Evolutionary conservation across 2,329 filamentous ascomycete species (phyloP), one percentile per base, ranked within the genome.

Genomic region (Aspergillus oerlinghausenensis): DNA sequence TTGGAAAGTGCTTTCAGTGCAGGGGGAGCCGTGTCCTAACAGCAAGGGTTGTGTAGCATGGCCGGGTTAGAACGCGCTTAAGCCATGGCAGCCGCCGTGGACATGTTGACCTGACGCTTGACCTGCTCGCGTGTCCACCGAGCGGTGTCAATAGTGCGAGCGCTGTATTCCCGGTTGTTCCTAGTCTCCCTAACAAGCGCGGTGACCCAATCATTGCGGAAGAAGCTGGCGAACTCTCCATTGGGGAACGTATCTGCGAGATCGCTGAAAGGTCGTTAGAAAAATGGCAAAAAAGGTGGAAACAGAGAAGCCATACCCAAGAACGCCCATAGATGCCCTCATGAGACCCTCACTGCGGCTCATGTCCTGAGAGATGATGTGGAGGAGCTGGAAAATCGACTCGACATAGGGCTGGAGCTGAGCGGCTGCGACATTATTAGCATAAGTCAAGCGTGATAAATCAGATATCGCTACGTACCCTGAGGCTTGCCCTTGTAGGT

Each of bases 111-210:
- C 57, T 99, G 94, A 67, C 91, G 89, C 83, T 97, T 97, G 74
- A 97, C 92, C 74, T 97, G 92, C 77, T 97, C 94, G 59, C 93
- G 88, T 61, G 94, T 92, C 94, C 94, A 99, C 67, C 93, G 89
- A 71, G 94, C 94, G 49, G 94, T 97, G 64, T 97, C 91, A 63
- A 94, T 88, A 3, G 94, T 99, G 61, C 92, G 89, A 28, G 84
- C 70, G 65, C 87, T 83, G 79, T 90, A 97, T 49, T 97, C 92
- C 65, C 90, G 88, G 80, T 94, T 97, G 57, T 85, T 84, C 69
- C 92, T 89, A 49, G 91, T 93, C 74, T 97, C 92, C 77, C 93
- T 92, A 70, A 97, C 92, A 81, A 99, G 88, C 28, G 82, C 78
- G 26, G 88, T 92, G 57, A 99, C 79, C 91, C 93, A 97, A 21